Percentiles rank a stretch among this genome's conserved stretches.
phyloP scores from a whole-genome alignment of 805 yeast genomes.

The Candida ulmi region DNA sequence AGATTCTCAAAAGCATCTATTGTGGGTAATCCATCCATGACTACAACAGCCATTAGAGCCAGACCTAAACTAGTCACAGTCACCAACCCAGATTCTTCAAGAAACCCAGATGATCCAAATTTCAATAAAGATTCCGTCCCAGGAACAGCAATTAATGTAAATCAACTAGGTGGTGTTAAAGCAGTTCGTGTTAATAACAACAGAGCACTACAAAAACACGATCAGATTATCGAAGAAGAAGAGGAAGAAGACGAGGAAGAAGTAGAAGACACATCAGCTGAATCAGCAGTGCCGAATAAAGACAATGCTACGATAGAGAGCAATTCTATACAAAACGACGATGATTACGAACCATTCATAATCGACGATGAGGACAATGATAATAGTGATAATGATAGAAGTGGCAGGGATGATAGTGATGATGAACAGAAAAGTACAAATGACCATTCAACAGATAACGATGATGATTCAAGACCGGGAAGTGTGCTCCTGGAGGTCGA shows the following conservation, averaged over 20 bases:
- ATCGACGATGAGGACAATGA: conserved; percentile 17
- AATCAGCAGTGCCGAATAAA: not conserved
- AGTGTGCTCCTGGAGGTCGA: conserved; percentile 23
- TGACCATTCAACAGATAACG: conserved; percentile 1
- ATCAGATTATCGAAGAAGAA: conserved; percentile 15
- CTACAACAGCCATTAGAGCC: conserved; percentile 72
- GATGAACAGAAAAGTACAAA: conserved; percentile 6
- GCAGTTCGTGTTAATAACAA: conserved; percentile 13
- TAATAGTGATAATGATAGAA: conserved; percentile 5
- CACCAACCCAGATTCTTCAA: not conserved
- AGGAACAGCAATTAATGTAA: conserved; percentile 18
- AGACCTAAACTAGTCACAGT: conserved; percentile 66
- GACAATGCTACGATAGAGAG: conserved; percentile 5
- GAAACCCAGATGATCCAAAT: conserved; percentile 9
- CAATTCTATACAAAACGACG: conserved; percentile 7
- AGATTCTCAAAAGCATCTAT: conserved; percentile 38
- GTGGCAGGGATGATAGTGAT: conserved; percentile 10
- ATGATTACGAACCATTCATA: conserved; percentile 23
- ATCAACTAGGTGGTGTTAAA: conserved; percentile 21
- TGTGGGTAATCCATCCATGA: conserved; percentile 31
- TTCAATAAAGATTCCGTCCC: conserved; percentile 14
- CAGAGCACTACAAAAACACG: conserved; percentile 7
- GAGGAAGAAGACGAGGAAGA: no score
- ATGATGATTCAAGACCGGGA: conserved; percentile 12
- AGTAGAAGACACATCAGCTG: no score